phyloP scores from a whole-genome alignment of 2,329 filamentous ascomycete genomes.

The Epichloe glyceriae region DNA sequence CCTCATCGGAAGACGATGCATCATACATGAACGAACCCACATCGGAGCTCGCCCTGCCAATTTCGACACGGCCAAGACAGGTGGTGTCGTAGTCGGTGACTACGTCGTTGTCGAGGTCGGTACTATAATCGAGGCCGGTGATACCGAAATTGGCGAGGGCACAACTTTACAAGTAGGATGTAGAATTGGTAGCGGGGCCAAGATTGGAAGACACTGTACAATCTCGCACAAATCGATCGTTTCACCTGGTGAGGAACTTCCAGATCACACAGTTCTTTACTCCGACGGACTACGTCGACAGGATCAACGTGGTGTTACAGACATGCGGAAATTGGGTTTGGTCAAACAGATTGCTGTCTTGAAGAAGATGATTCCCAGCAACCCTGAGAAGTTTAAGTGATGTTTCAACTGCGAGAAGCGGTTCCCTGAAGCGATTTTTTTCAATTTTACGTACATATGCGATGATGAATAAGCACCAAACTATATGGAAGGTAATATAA shows the following conservation, averaged over 20 bases:
- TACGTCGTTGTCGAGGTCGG: slow-evolving; percentile 50
- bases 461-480: no score
- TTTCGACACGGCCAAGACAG: slow-evolving; percentile 14
- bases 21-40: slow-evolving; percentile 59
- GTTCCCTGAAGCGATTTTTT: background rate
- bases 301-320: slow-evolving; percentile 48
- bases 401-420: slow-evolving; percentile 2
- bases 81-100: slow-evolving; percentile 45
- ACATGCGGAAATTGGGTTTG: slow-evolving; percentile 50
- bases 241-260: slow-evolving; percentile 41
- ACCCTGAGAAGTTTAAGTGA: slow-evolving; percentile 37
- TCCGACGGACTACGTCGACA: slow-evolving; percentile 45
- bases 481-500: background rate
- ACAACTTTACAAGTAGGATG: slow-evolving; percentile 46
- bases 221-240: slow-evolving; percentile 53
- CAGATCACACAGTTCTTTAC: slow-evolving; percentile 58
- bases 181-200: slow-evolving; percentile 45
- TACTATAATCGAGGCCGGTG: slow-evolving; percentile 47
- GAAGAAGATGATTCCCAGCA: slow-evolving; percentile 52
- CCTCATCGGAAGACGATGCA: slow-evolving; percentile 66
- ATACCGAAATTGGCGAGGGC: slow-evolving; percentile 48
- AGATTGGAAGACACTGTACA: slow-evolving; percentile 57
- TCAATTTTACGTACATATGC: background rate
- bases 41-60: slow-evolving; percentile 33
- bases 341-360: slow-evolving; percentile 56